Base-by-base conservation (phyloP, 2,329 filamentous ascomycete species). In the Penicillium sp. region DNA sequence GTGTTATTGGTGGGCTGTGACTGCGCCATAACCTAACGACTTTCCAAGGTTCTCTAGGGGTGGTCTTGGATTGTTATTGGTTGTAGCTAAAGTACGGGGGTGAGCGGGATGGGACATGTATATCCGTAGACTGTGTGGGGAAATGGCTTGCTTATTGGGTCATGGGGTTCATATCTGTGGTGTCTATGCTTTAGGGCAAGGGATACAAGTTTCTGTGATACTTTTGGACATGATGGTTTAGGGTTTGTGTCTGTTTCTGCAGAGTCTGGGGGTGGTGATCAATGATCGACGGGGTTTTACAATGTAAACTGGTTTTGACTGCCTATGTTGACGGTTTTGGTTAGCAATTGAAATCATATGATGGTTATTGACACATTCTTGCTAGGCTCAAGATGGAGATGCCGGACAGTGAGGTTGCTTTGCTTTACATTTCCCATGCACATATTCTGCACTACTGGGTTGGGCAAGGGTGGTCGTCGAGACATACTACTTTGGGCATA, bases 261-360 rank as follows among this genome's bases (percentile, higher is more conserved):
- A 55, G 38, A 55, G 45, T 55, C 53, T 55, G 45, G 53, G 53
- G 53, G 33, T 47, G 50, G 25, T 35, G 35, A 38, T 39, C 33
- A 19, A 31, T 43, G 49, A 55, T 55, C 53, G 52, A 47, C 42
- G 29, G 33, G 12, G 31, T 33, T 31, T 31, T 13, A 31, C 29
- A 31, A 0, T 6, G 12, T 31, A 31, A 29, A 13, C 5, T 15
- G 27, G n/a, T 31, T 27, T 25, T 29, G 4, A 38, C 9, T 7
- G 27, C 17, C 9, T 27, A 17, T 13, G 8, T 41, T 21, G 13
- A 33, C 27, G 3, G 17, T 29, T 51, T 42, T 31, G 33, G 9
- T 25, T 13, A 33, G 31, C 31, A 33, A 33, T 33, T 27, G 36
- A 17, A 27, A 42, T 55, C 44, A 50, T 55, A 49, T 19, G 43